Evolutionary conservation across 2,329 filamentous ascomycete species (phyloP).

Genomic region (Tympanopsis confertula): DNA sequence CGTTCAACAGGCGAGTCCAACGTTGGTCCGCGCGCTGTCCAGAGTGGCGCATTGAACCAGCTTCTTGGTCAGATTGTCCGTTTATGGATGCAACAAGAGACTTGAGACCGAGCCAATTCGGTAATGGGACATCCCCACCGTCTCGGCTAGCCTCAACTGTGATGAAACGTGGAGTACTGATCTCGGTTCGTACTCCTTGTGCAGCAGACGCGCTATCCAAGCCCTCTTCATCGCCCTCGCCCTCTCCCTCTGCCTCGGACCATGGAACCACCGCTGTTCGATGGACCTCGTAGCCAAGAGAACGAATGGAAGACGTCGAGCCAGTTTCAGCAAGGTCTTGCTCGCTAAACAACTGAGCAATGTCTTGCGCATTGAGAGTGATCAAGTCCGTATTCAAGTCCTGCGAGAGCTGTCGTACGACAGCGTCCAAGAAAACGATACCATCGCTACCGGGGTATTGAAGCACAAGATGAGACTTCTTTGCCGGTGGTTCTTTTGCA

Average conservation of each 20-base stretch:
- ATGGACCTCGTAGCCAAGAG: neutral
- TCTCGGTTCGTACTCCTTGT: neutral
- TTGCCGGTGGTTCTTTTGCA: constrained; percentile 20
- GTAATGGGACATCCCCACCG: constrained; percentile 1
- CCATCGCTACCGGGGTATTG: constrained; percentile 40
- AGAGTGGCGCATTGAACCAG: neutral
- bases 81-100: neutral
- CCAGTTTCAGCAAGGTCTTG: constrained; percentile 15
- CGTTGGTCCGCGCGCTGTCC: neutral
- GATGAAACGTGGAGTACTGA: neutral
- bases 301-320: neutral
- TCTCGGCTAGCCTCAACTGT: constrained; percentile 2
- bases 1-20: neutral
- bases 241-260: neutral
- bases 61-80: neutral
- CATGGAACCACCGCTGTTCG: neutral
- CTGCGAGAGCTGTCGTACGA: constrained; percentile 38
- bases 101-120: neutral
- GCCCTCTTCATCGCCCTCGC: neutral
- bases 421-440: constrained; percentile 35
- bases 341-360: constrained; percentile 36
- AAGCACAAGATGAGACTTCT: constrained; percentile 40
- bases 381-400: constrained; percentile 34
- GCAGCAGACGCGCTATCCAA: neutral
- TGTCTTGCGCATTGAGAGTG: constrained; percentile 34